phyloP scores from a whole-genome alignment of 345 rosid genomes.

The Eucalyptus microcorys region DNA sequence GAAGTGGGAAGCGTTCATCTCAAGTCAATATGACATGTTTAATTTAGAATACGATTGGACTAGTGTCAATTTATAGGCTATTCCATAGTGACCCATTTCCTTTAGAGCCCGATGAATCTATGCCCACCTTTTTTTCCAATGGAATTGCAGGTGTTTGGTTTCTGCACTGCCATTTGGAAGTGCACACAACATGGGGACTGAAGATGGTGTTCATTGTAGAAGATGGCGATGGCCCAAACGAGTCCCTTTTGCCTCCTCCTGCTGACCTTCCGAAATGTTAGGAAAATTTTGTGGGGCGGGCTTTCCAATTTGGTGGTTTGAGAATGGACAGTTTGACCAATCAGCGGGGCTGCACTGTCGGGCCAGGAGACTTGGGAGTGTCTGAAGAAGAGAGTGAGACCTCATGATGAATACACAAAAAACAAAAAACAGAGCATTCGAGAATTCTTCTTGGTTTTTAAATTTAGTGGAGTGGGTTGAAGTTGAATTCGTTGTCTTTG shows the following conservation, averaged over 20 bases:
- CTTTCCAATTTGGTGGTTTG: not conserved
- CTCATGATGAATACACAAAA: not conserved
- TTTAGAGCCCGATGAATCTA: not conserved
- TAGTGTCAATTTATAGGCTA: not conserved
- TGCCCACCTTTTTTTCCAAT: not conserved
- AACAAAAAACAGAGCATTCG: not conserved
- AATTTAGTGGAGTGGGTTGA: not conserved
- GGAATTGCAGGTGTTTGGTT: slow-evolving; percentile 60
- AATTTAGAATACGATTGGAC: not conserved
- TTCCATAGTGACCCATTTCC: not conserved
- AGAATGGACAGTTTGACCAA: not conserved
- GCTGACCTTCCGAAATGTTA: slow-evolving; percentile 72
- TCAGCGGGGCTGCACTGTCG: not conserved
- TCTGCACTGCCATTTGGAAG: slow-evolving; percentile 77
- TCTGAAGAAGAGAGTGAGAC: not conserved
- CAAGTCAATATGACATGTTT: not conserved
- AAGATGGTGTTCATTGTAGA: slow-evolving; percentile 84
- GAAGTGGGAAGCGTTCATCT: not conserved
- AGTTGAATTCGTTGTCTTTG: not conserved
- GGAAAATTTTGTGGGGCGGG: not conserved
- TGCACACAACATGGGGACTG: slow-evolving; percentile 78
- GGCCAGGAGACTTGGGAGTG: not conserved
- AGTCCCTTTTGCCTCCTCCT: slow-evolving; percentile 58
- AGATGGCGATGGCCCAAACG: slow-evolving; percentile 43
- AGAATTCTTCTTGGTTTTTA: not conserved